phyloP scores from a whole-genome alignment of 2,329 filamentous ascomycete genomes.

The Tolypocladium tundrense region DNA sequence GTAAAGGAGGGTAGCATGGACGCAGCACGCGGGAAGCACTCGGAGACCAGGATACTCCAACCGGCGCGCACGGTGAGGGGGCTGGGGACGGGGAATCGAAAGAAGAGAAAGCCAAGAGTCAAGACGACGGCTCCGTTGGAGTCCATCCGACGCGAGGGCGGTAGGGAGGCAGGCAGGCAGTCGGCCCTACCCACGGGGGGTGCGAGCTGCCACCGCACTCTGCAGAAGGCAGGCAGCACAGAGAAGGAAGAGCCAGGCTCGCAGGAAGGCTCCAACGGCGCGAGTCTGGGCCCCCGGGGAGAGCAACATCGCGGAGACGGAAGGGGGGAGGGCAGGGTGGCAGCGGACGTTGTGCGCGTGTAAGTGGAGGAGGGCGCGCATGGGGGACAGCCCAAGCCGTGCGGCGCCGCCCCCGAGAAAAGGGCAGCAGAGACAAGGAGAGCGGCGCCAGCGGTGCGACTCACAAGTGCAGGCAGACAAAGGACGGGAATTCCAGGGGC shows the following conservation, averaged over 20 bases:
- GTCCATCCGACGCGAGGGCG: background rate
- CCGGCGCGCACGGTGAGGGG: background rate
- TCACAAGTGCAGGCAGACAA: background rate
- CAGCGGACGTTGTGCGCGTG: background rate
- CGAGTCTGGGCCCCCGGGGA: background rate
- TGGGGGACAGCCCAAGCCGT: background rate
- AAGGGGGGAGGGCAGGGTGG: background rate
- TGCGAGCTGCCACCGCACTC: background rate
- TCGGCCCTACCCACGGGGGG: background rate
- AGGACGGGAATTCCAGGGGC: background rate
- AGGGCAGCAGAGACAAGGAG: background rate
- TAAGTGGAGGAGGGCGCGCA: background rate
- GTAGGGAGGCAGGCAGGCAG: background rate
- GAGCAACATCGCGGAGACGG: background rate
- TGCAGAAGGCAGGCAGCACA: background rate
- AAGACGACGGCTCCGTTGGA: background rate
- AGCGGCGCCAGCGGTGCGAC: background rate
- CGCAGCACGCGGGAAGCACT: background rate
- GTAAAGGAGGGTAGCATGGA: background rate
- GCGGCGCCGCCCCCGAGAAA: background rate
- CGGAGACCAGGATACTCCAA: background rate
- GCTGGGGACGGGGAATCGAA: background rate
- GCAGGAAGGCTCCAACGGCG: background rate
- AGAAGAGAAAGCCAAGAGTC: background rate
- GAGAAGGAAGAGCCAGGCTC: background rate